Evolutionary conservation across 768 basidiomycete genomes (phyloP), one percentile per base, ranked within the genome.

Genomic region (Leccinum imitatum): DNA sequence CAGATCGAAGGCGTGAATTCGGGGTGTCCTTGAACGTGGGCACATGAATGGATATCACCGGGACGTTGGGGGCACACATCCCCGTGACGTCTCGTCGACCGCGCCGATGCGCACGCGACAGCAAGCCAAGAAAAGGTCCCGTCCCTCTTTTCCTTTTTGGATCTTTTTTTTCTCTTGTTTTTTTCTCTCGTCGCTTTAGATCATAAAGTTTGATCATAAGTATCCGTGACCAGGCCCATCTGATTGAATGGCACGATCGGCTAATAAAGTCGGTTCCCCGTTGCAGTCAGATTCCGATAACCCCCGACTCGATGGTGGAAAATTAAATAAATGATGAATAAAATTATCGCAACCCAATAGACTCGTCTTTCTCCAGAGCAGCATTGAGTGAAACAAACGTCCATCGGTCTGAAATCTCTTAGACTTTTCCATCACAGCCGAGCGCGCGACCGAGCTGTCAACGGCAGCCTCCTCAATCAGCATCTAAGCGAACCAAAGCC

Each of bases 261-360:
- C 31, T 63, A 65, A 57, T 44, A 23, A 19, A 10, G 25, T 41
- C 48, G 41, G 8, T 23, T 27, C 39, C 52, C 52, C 19, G 33
- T 19, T 17, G 33, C 14, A 8, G n/a, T 4, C 44, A 37, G 54
- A 55, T 55, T 50, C 62, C 63, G 66, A 59, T 65, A 69, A 66
- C 66, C 65, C 68, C 68, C 69, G 68, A 30, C n/a, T 41, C 56
- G 61, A 50, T 61, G 54, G 47, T 21, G 51, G 60, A 54, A 63
- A 54, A 59, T 17, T 33, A 33, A 50, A 25, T 33, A 50, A 23
- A 25, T 15, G 48, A 15, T 25, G 23, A 15, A 48, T 15, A 48
- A 54, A 25, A 54, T 53, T 58, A 33, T 33, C 13, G 10, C 54
- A 48, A 44, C 55, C 63, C 60, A 68, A 60, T n/a, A 35, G 46